Base-by-base conservation (phyloP, 1,284 basidiomycete species). In the Fomitopsis pinicola region DNA sequence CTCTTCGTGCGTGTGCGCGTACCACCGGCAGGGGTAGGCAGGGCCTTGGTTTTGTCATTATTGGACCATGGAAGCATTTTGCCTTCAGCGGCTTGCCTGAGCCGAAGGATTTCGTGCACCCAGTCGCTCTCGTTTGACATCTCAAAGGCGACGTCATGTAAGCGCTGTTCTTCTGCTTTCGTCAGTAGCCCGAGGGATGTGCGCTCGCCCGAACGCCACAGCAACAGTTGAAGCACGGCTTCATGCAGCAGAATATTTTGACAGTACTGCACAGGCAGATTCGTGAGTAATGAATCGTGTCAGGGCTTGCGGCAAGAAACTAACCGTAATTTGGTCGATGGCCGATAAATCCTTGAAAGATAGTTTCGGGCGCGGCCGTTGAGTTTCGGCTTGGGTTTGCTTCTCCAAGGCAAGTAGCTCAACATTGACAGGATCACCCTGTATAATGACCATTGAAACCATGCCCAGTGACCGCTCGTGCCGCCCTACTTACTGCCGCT, bases 161-260 rank as follows among this genome's bases (percentile, higher is more conserved):
- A 69, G 56, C 71, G 71, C 62, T 76, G 69, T 72, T 92, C 89
- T 61, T 88, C 85, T 28, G 76, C 75, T 0, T 72, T 68, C 1
- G 81, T 71, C 17, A 87, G 77, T 10, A 88, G 72, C 2, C 77
- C 74, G 5, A 77, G 53, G 0, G 78, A 78, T 1, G 69, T 78
- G 22, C 89, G 86, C 40, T 80, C 72, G 1, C 85, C 87, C 15
- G 75, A 75, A 17, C 87, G 82, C 87, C 89, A 91, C 15, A 91
- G 73, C 7, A 89, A 75, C 17, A 92, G 76, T 68, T 92, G 89
- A 46, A 86, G 76, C 42, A 89, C 77, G 1, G 85, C 80, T 72
- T 90, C 88, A 3, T 84, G 86, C 9, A 89, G 77, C 12, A 92
- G 80, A 28, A 92, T 80, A 63, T 87, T 84, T 33, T 82, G 73